Conservation (phyloP, 495 filamentous ascomycete species). For the Penicillium argentinense region DNA sequence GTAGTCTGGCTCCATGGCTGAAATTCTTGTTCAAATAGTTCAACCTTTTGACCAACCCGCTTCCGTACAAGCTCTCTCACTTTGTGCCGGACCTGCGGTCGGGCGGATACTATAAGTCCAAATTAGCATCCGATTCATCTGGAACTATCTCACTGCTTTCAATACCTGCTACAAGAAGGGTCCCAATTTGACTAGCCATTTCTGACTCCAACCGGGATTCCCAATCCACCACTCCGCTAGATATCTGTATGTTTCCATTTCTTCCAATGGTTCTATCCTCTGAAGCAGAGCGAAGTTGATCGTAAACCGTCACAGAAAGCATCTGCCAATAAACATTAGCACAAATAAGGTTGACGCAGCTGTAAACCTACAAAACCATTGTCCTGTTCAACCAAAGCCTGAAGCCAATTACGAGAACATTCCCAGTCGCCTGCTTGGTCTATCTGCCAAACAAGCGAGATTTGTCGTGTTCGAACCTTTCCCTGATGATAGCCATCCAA, state of each 20-base stretch:
- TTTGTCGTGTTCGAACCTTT: conserved; percentile 26
- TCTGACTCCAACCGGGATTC: conserved; percentile 3
- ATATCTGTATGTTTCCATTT: conserved; percentile 10
- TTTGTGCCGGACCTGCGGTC: conserved; percentile 1
- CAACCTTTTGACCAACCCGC: background rate
- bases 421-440: conserved; percentile 23
- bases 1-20: conserved; percentile 24
- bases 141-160: too few relatives aligned
- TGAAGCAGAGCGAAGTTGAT: conserved; percentile 2
- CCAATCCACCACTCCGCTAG: conserved; percentile 8
- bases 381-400: conserved; percentile 19
- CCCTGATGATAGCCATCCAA: conserved; percentile 28
- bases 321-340: conserved; percentile 8
- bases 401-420: conserved; percentile 16
- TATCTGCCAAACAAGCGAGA: conserved; percentile 33
- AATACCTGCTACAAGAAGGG: conserved; percentile 31
- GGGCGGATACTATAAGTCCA: conserved; percentile 4
- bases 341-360: background rate
- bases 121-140: background rate
- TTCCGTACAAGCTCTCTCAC: conserved; percentile 1
- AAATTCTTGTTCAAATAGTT: conserved; percentile 15
- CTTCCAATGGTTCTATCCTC: conserved; percentile 6
- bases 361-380: conserved; percentile 16
- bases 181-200: conserved; percentile 11
- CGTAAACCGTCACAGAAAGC: conserved; percentile 10